phyloP scores from a whole-genome alignment of 345 rosid genomes.

The Cardamine resedifolia region DNA sequence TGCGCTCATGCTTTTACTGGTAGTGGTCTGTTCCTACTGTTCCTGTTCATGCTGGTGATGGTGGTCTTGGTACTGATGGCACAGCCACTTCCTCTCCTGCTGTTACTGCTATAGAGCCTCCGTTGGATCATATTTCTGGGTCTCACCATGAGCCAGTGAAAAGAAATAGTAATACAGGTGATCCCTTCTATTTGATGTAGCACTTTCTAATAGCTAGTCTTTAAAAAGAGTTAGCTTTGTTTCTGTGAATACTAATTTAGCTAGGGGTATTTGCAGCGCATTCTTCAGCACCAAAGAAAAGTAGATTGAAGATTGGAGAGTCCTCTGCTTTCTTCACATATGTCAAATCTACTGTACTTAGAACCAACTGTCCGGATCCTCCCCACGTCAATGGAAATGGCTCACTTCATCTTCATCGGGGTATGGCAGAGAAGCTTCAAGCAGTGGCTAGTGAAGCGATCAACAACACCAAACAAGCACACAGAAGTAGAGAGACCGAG shows the following conservation, averaged over 20 bases:
- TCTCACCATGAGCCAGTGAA: slow-evolving; percentile 56
- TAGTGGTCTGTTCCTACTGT: slow-evolving; percentile 31
- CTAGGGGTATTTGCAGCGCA: slow-evolving; percentile 47
- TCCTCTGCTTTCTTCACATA: slow-evolving; percentile 97
- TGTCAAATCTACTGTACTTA: slow-evolving; percentile 65
- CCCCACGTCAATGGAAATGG: slow-evolving; percentile 33
- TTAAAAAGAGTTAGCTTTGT: neutral
- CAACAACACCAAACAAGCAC: slow-evolving; percentile 22
- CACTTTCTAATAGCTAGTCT: neutral
- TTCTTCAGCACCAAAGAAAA: slow-evolving; percentile 72
- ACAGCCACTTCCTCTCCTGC: slow-evolving; percentile 34
- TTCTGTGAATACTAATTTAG: slow-evolving; percentile 15
- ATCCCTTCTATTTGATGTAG: slow-evolving; percentile 25
- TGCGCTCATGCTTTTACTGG: slow-evolving; percentile 32
- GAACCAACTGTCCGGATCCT: slow-evolving; percentile 37
- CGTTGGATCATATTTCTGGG: slow-evolving; percentile 32
- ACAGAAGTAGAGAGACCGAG: slow-evolving; percentile 18
- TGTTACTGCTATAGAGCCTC: slow-evolving; percentile 40
- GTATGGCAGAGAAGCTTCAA: slow-evolving; percentile 27
- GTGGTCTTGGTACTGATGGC: slow-evolving; percentile 22
- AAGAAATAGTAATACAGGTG: slow-evolving; percentile 68
- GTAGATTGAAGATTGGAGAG: slow-evolving; percentile 66
- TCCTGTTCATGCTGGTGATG: slow-evolving; percentile 29
- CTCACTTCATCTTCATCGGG: slow-evolving; percentile 28
- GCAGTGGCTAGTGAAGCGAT: slow-evolving; percentile 23